Base-by-base conservation (phyloP, 768 basidiomycete genomes). In the Lyophyllum semitale region DNA sequence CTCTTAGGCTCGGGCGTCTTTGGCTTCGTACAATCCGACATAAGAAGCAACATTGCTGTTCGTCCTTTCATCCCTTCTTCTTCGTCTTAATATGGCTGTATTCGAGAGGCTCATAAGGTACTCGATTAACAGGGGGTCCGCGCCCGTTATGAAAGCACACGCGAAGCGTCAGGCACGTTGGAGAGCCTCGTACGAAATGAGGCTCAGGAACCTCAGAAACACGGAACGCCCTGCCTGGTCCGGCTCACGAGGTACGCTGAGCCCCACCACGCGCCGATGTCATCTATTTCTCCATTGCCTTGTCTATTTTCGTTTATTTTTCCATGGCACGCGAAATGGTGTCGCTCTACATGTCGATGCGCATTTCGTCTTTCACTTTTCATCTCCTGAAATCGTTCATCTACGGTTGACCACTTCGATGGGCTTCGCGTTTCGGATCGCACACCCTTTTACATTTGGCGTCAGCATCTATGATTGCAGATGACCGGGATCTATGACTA, bases 1-100 rank as follows among this genome's bases (percentile, higher is more conserved):
- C 74, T 90, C 20, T 71, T 90, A 30, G 88, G 88, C 22, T 80
- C 81, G 57, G 81, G 80, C 1, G 78, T 90, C 37, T 91, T 91
- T 70, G 82, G 79, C 41, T 91, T 91, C 64, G 83, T 91, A 6
- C 88, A 91, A 67, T 72, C 77, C 32, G 89, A 91, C 68, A 76
- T 91, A 59, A 76, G 80, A 66, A 80, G 72, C 59, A 91, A 91
- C 66, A 84, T 91, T 35, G 68, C 72, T 56, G 89, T 85, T 61
- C 46, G 81, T 73, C 1, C 59, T 51, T 22, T 32, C 59, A 45
- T 78, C 71, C 1, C 58, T 53, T 45, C 37, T 58, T 50, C 15
- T 60, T 54, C 54, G 37, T 51, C 51, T 40, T 7, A 12, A 1
- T 1, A 8, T 20, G 41, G 25, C 41, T 5, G 9, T 12, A 17